Evolutionary conservation across 352 stramenopile species (phyloP).

Genomic region (Globisporangium emineosum): DNA sequence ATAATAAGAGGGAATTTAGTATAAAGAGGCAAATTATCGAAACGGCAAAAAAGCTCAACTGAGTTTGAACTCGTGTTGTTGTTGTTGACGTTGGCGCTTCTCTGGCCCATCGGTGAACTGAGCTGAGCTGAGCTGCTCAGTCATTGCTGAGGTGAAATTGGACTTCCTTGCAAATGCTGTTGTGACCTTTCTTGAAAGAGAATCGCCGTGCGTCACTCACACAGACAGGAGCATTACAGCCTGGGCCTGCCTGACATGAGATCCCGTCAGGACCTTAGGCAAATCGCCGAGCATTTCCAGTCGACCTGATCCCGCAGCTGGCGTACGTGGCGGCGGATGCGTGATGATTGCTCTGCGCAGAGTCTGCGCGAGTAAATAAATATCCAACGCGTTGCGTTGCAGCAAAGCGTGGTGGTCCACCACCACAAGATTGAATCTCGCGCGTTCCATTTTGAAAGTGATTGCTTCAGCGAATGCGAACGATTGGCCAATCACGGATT

Average conservation of each 20-base stretch:
- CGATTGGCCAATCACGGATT: neutral
- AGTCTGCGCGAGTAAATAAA: neutral
- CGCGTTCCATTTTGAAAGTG: neutral
- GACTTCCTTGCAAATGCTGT: neutral
- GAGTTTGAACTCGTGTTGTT: too few species aligned
- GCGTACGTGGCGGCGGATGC: neutral
- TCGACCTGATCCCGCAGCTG: neutral
- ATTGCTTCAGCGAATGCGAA: neutral
- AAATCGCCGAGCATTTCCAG: neutral
- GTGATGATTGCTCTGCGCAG: neutral
- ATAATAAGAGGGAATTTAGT: neutral
- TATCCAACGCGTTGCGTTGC: neutral
- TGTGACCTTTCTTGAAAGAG: neutral
- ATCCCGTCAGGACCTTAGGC: neutral
- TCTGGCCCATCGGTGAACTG: constrained; percentile 1
- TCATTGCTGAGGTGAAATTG: too few species aligned
- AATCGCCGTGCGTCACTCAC: neutral
- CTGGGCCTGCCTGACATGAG: neutral
- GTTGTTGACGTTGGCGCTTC: constrained; percentile 9
- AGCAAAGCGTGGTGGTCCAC: neutral
- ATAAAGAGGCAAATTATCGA: neutral
- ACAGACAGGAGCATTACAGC: neutral
- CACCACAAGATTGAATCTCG: neutral
- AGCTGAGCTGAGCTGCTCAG: constrained; percentile 12
- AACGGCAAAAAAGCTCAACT: too few species aligned